Percentiles rank a stretch among this genome's conserved stretches.
phyloP scores from a whole-genome alignment of 768 basidiomycete genomes.

The Serpula lacrymans region DNA sequence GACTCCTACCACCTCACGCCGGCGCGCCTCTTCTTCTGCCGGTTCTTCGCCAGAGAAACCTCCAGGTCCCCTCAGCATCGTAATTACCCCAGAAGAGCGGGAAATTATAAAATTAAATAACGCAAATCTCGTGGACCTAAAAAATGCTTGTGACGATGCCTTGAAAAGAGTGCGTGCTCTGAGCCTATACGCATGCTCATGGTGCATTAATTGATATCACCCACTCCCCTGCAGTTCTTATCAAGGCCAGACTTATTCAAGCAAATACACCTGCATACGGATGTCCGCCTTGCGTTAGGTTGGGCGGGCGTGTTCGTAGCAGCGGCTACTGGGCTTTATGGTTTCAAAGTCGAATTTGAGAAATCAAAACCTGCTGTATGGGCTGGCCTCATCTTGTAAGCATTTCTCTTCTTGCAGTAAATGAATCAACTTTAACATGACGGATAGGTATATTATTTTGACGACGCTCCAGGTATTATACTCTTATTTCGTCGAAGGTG shows the following conservation, averaged over 20 bases:
- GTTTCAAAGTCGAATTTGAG: slow-evolving; percentile 87
- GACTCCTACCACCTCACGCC: slow-evolving; percentile 6
- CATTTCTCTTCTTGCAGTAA: slow-evolving; percentile 17
- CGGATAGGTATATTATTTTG: slow-evolving; percentile 66
- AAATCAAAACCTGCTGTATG: slow-evolving; percentile 78
- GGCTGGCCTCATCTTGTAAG: slow-evolving; percentile 75
- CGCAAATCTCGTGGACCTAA: slow-evolving; percentile 53
- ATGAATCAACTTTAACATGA: background rate
- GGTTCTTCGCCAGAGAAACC: slow-evolving; percentile 35
- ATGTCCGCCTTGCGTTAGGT: slow-evolving; percentile 82
- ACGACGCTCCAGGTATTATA: slow-evolving; percentile 74
- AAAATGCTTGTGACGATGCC: slow-evolving; percentile 82
- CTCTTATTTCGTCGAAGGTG: slow-evolving; percentile 81
- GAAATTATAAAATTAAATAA: slow-evolving; percentile 63
- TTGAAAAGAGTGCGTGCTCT: slow-evolving; percentile 70
- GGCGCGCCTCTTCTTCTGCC: slow-evolving; percentile 24
- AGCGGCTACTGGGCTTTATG: slow-evolving; percentile 77
- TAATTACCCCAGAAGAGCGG: slow-evolving; percentile 40
- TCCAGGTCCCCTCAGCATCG: slow-evolving; percentile 50
- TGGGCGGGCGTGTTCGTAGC: slow-evolving; percentile 86
- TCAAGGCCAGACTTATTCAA: slow-evolving; percentile 81
- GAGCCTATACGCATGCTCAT: background rate
- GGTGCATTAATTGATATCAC: background rate
- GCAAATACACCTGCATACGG: slow-evolving; percentile 83
- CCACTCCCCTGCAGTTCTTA: slow-evolving; percentile 56